Evolutionary conservation across 352 stramenopile genomes (phyloP).

Genomic region (Elongisporangium prolatum): DNA sequence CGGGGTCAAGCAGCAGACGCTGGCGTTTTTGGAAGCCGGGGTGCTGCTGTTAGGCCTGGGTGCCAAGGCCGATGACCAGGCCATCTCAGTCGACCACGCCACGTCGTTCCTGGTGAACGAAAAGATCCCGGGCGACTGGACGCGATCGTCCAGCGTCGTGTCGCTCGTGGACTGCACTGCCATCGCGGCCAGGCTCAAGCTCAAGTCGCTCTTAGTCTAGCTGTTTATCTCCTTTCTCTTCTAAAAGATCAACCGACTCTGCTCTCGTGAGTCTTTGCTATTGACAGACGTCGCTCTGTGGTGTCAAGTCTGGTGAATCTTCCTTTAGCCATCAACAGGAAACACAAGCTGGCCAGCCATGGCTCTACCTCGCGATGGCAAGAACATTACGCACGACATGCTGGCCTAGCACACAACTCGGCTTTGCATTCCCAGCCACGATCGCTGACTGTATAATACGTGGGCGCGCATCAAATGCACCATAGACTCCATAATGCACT

Average conservation of each 20-base stretch:
- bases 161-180: conserved; percentile 11
- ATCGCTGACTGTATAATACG: conserved; percentile 35
- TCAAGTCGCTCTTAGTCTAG: conserved; percentile 9
- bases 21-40: conserved; percentile 19
- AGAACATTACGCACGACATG: conserved; percentile 23
- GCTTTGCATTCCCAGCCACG: conserved; percentile 11
- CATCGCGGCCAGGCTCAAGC: conserved; percentile 17
- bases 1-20: conserved; percentile 12
- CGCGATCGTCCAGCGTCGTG: conserved; percentile 7
- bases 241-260: background rate
- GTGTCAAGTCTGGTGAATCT: too few species aligned
- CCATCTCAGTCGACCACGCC: conserved; percentile 21
- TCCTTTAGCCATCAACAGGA: too few species aligned
- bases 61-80: conserved; percentile 9
- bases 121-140: conserved; percentile 23
- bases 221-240: background rate
- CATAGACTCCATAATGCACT: conserved; percentile 59
- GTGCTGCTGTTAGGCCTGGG: conserved; percentile 18
- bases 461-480: conserved; percentile 45
- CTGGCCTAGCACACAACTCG: conserved; percentile 29
- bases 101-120: conserved; percentile 28
- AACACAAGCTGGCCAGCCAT: conserved; percentile 47
- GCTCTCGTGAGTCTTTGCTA: background rate
- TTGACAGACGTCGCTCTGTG: too few species aligned
- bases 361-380: conserved; percentile 32